Evolutionary conservation across 2,329 filamentous ascomycete species (phyloP).

Genomic region (Colletotrichum orbiculare): DNA sequence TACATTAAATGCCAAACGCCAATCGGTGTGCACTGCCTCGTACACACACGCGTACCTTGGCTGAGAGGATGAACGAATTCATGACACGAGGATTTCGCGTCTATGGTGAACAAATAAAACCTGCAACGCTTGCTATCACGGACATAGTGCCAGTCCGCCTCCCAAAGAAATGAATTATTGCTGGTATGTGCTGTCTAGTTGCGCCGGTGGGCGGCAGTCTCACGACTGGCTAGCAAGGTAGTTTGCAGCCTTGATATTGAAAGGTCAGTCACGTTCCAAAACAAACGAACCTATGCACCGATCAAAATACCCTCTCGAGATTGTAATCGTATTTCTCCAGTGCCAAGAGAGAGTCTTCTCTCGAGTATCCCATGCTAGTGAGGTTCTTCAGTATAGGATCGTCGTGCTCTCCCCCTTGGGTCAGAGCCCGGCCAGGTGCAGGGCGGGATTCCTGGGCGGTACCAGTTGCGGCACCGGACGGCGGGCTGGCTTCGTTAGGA

Average conservation of each 20-base stretch:
- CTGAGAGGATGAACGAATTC: constrained; percentile 3
- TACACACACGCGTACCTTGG: background rate
- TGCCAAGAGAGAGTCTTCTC: constrained; percentile 78
- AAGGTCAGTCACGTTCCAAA: constrained; percentile 1
- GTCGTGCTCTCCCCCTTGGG: constrained; percentile 82
- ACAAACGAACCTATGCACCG: background rate
- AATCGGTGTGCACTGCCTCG: constrained; percentile 5
- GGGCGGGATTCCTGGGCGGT: constrained; percentile 40
- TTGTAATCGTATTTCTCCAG: constrained; percentile 97
- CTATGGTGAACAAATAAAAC: constrained; percentile 19
- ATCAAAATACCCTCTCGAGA: constrained; percentile 82
- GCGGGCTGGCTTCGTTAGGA: constrained; percentile 45
- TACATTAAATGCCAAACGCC: constrained; percentile 22
- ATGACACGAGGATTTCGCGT: constrained; percentile 28
- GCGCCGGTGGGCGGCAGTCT: constrained; percentile 12
- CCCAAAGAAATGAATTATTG: constrained; percentile 20
- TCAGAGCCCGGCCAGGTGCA: constrained; percentile 72
- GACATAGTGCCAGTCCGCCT: constrained; percentile 21
- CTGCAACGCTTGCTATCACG: constrained; percentile 26
- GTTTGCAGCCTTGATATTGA: constrained; percentile 60
- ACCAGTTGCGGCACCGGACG: constrained; percentile 32
- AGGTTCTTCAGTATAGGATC: constrained; percentile 91
- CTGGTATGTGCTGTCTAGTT: constrained; percentile 9
- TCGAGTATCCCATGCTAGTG: constrained; percentile 87
- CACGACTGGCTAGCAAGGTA: constrained; percentile 66